Percentiles rank a stretch among this genome's conserved stretches.
Evolutionary conservation across 768 basidiomycete genomes (phyloP).

Genomic region (Dioszegia aurantiaca): DNA sequence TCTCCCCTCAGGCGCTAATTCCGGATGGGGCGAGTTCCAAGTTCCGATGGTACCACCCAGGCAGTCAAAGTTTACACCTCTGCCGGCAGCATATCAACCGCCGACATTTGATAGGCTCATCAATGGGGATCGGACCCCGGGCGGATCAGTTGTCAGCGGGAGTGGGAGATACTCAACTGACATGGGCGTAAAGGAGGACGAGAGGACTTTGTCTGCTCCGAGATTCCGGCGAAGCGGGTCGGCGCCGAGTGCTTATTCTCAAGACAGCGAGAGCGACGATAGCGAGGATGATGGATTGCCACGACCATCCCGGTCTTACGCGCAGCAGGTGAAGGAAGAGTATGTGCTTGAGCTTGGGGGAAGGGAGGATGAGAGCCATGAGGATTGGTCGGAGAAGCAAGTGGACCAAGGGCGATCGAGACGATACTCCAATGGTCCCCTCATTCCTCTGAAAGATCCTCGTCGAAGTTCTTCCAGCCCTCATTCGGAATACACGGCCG

Average conservation of each 20-base stretch:
- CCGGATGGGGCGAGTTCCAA: constrained; percentile 42
- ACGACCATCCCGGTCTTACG: constrained; percentile 35
- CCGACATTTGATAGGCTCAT: constrained; percentile 34
- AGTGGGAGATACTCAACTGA: background rate
- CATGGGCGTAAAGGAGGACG: background rate
- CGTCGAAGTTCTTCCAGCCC: constrained; percentile 1
- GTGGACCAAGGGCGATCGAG: background rate
- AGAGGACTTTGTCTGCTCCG: background rate
- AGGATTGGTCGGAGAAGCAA: too few species aligned
- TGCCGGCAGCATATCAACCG: constrained; percentile 31
- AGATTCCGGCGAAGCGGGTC: constrained; percentile 16
- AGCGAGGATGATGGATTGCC: constrained; percentile 27
- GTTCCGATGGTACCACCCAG: constrained; percentile 13
- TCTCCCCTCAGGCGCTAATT: constrained; percentile 31
- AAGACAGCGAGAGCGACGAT: constrained; percentile 19
- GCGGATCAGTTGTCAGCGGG: background rate
- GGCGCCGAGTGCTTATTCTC: constrained; percentile 35
- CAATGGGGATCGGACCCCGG: constrained; percentile 13
- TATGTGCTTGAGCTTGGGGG: background rate
- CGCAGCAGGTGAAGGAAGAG: constrained; percentile 11
- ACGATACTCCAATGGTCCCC: constrained; percentile 1
- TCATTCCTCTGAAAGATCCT: constrained; percentile 8
- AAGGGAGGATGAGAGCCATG: background rate
- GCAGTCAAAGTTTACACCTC: constrained; percentile 35
- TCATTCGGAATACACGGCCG: background rate